These are phyloP conservation scores for Echium plantagineum DNA, from an alignment of 257 asterid genomes.

Conservation along the genomic window DNA sequence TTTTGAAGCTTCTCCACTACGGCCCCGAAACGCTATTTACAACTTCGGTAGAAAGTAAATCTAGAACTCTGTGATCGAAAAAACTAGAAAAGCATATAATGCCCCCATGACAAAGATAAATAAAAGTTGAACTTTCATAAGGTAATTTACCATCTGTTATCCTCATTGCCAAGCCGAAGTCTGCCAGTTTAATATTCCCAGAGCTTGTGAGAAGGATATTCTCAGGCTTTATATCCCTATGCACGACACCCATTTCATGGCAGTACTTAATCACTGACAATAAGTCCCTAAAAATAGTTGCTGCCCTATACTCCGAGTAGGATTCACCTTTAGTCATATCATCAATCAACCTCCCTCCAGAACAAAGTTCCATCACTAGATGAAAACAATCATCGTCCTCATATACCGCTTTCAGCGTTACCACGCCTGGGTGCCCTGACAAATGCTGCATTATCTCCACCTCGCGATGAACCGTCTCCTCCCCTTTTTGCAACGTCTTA, in stretches of 20 bases:
- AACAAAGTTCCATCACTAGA: constrained; percentile 41
- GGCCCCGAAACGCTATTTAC: too few relatives aligned
- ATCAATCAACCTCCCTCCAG: constrained; percentile 44
- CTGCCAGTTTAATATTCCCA: constrained; percentile 39
- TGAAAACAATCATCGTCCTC: constrained; percentile 32
- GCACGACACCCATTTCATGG: constrained; percentile 46
- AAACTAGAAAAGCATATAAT: not conserved
- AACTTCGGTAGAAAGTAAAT: too few relatives aligned
- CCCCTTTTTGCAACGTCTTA: constrained; percentile 34
- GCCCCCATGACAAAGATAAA: not conserved
- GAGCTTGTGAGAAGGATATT: constrained; percentile 34
- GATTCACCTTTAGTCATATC: constrained; percentile 26
- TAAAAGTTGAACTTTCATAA: not conserved
- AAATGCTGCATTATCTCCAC: constrained; percentile 48
- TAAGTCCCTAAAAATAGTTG: constrained; percentile 36
- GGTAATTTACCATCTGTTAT: constrained; percentile 26
- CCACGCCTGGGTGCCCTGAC: constrained; percentile 36
- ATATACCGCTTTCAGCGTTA: constrained; percentile 31
- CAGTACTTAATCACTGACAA: constrained; percentile 38
- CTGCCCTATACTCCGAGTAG: constrained; percentile 32
- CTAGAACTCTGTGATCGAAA: not conserved
- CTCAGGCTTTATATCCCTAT: constrained; percentile 43
- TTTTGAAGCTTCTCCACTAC: too few relatives aligned
- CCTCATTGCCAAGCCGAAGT: constrained; percentile 49
- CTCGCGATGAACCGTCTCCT: constrained; percentile 37